Base-by-base conservation (phyloP, 23 red algal genomes). In the Gracilaria vermiculophylla region DNA sequence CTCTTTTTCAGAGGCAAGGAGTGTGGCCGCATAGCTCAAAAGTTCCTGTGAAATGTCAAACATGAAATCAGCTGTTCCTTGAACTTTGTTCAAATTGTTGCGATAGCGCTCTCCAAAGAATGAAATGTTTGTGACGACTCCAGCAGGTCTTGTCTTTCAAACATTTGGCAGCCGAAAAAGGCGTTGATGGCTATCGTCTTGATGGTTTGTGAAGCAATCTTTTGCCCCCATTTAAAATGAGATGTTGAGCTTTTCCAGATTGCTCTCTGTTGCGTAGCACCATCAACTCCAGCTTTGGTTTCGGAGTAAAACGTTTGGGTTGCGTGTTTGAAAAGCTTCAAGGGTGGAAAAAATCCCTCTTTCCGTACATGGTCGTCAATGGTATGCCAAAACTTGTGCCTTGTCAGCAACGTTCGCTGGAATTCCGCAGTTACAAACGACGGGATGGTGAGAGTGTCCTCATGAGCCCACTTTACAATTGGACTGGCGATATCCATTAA, bases 271-370 rank as follows among this genome's bases (percentile, higher is more conserved):
- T 83, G 79, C 0, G 79, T 83, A 20, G 79, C 35, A 21, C 79
- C 58, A 69, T 83, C 79, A 2, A 82, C 78, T 5, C 78, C 78
- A 36, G 34, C 79, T 43, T 57, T 79, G 19, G 75, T 79, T 57
- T 79, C 53, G 75, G 41, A 79, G 51, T 79, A 79, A 25, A 79
- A 53, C 5, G 44, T 55, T 57, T 79, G 75, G 14, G 75, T 19
- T 34, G 75, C 75, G 49, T 79, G 75, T 25, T 79, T 79, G 51
- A 79, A 79, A 52, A 79, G 51, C 51, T 82, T 82, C 51, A 82
- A 47, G 4, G 78, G 53, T 8, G 20, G 5, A 64, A 64, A 82
- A 39, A 33, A 29, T 34, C 78, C 53, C 31, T 62, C n/a, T 36
- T 33, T 33, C 14, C 43, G 8, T 28, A 82, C 78, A 62, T 82